These are phyloP conservation scores for Pseudocercospora ulei DNA, from an alignment of 2,329 filamentous ascomycete genomes.

Conservation along the genomic window DNA sequence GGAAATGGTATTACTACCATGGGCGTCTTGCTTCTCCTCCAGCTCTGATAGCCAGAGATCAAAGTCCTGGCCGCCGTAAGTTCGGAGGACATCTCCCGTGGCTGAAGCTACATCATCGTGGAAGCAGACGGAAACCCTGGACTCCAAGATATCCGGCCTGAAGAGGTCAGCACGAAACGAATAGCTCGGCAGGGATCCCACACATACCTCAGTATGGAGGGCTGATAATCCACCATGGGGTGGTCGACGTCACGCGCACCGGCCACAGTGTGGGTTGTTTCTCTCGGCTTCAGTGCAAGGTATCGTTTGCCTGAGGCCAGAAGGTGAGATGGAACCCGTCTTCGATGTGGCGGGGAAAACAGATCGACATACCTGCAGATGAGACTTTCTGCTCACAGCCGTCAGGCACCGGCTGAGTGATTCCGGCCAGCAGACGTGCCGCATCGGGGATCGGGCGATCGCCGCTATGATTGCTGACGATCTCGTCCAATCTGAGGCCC, in stretches of 20 bases:
- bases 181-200: not conserved
- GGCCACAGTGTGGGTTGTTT: slow-evolving; percentile 9
- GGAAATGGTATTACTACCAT: not conserved
- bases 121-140: slow-evolving; percentile 31
- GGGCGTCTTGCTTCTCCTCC: slow-evolving; percentile 20
- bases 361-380: slow-evolving; percentile 28
- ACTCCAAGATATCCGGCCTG: slow-evolving; percentile 30
- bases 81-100: slow-evolving; percentile 21
- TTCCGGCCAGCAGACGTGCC: slow-evolving; percentile 25
- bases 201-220: slow-evolving; percentile 22
- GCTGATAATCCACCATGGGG: slow-evolving; percentile 6
- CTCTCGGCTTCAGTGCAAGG: slow-evolving; percentile 22
- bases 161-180: slow-evolving; percentile 23
- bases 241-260: slow-evolving; percentile 1
- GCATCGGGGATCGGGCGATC: slow-evolving; percentile 21
- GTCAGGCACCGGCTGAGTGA: slow-evolving; percentile 19
- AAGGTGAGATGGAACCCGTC: slow-evolving; percentile 13
- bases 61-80: slow-evolving; percentile 3
- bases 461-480: slow-evolving; percentile 10
- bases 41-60: slow-evolving; percentile 28
- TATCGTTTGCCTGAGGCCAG: slow-evolving; percentile 25
- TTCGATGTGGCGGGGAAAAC: not conserved
- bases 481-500: slow-evolving; percentile 16
- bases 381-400: slow-evolving; percentile 33
- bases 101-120: slow-evolving; percentile 27